Evolutionary conservation across 495 filamentous ascomycete species (phyloP).

Genomic region (Haplographium delicatum): DNA sequence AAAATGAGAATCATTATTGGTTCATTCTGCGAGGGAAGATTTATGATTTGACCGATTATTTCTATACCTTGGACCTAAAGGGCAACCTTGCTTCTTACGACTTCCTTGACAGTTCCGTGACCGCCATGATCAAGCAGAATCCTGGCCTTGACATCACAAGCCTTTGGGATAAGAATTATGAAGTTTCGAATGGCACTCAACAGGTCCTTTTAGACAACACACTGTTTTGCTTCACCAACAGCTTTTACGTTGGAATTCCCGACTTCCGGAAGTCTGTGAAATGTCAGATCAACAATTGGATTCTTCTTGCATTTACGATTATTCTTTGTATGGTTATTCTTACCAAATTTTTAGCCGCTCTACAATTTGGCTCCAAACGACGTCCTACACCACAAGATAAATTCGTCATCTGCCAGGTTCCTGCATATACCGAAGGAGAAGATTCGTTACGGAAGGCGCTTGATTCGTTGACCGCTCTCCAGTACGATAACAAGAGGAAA

Average conservation of each 20-base stretch:
- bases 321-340: slow-evolving; percentile 74
- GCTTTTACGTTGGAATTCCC: slow-evolving; percentile 74
- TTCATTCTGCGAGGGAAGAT: slow-evolving; percentile 67
- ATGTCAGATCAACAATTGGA: slow-evolving; percentile 89
- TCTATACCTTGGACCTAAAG: slow-evolving; percentile 56
- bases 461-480: slow-evolving; percentile 87
- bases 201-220: slow-evolving; percentile 47
- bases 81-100: slow-evolving; percentile 39
- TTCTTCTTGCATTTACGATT: slow-evolving; percentile 80
- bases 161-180: slow-evolving; percentile 46
- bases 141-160: slow-evolving; percentile 72
- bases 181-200: slow-evolving; percentile 32
- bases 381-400: slow-evolving; percentile 91
- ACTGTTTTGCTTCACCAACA: slow-evolving; percentile 73
- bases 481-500: slow-evolving; percentile 97
- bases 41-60: slow-evolving; percentile 91
- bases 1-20: slow-evolving; percentile 67
- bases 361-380: slow-evolving; percentile 90
- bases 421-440: slow-evolving; percentile 96
- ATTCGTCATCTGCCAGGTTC: slow-evolving; percentile 97
- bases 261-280: slow-evolving; percentile 74
- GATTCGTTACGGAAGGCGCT: slow-evolving; percentile 87
- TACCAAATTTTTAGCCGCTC: slow-evolving; percentile 87
- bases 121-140: slow-evolving; percentile 62
- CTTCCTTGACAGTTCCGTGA: slow-evolving; percentile 63